Base-by-base conservation (phyloP, 495 filamentous ascomycete species). In the Aspergillus diversus region DNA sequence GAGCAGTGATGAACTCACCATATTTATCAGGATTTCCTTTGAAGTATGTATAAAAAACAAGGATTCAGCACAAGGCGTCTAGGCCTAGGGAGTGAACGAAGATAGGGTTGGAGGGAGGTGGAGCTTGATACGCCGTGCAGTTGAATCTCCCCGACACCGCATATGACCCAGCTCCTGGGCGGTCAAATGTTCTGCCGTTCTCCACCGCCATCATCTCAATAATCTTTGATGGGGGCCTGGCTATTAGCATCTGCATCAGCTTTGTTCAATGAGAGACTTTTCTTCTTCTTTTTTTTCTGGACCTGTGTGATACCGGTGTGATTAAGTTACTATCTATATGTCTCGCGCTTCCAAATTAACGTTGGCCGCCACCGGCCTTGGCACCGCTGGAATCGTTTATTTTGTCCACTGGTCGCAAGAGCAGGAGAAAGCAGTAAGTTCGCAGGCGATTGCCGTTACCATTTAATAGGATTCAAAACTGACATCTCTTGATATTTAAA, bases 371-470 rank as follows among this genome's bases (percentile, higher is more conserved):
- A 97, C 93, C 0, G 87, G 89, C 27, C 78, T 91, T 54, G 87
- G 90, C 63, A 91, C 93, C 13, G 81, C 86, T 17, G 82, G 84
- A 50, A 94, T 92, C 43, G 84, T 97, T 61, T 82, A 86, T 57
- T 90, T 96, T 73, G 95, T 99, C 56, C 96, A 99, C 73, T 91
- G 87, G 77, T 81, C 90, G 61, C 95, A 99, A 75, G 85, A 88
- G 65, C 77, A 83, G n/a, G 95, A 99, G 73, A 90, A 92, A 83
- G 86, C 87, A 72, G 94, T 97, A 78, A 58, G 84, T 75, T 56
- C 32, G 33, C 33, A 17, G 65, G 39, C 59, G 51, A 13, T 21
- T 31, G 34, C 43, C 61, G 32, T 13, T 43, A 63, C 33, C 16
- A 33, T 4, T 43, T 13, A 59, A 59, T 46, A 55, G 65, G 21